Evolutionary conservation across 2,329 filamentous ascomycete species (phyloP), one percentile per base, ranked within the genome.

Genomic region (Elsinoe ampelina): DNA sequence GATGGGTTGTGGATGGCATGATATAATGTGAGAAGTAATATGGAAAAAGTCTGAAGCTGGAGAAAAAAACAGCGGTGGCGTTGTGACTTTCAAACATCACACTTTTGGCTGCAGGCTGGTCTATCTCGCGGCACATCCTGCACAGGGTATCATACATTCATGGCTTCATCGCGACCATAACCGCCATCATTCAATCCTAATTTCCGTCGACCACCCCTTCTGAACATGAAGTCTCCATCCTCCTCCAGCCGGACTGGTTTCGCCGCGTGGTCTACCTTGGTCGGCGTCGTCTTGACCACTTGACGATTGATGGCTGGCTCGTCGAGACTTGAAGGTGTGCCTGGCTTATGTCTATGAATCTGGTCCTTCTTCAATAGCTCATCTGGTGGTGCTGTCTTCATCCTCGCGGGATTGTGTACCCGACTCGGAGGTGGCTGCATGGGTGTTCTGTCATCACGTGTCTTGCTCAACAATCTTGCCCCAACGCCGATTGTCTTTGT

Each of bases 81-180:
- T 30, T 30, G 5, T 30, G 26, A 8, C 2, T 30, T 8, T 30
- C 26, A 3, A 30, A 30, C 4, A 8, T 3, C 26, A 30, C 2
- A 8, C 26, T 30, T 2, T 30, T 30, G 4, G 7, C 26, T 8
- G 26, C 26, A 3, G 26, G 26, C 26, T 30, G 4, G 2, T 30
- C 26, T 30, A 30, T 30, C 7, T 8, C 26, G 19, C 41, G 4
- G 19, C 7, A 1, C 1, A 34, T 2, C 32, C 48, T 52, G 15
- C 38, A 52, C 48, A 52, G 48, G 48, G 48, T 52, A 52, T 52
- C 48, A 39, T 39, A 52, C 34, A 20, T 35, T 52, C 48, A 52
- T 52, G 20, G 6, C 8, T 20, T 22, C 48, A 39, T 52, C 2
- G 12, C 3, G 3, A 39, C 5, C 15, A 15, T 52, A 4, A 19